phyloP scores from a whole-genome alignment of 1,139 yeast genomes.

The Debaryomyces nepalensis region DNA sequence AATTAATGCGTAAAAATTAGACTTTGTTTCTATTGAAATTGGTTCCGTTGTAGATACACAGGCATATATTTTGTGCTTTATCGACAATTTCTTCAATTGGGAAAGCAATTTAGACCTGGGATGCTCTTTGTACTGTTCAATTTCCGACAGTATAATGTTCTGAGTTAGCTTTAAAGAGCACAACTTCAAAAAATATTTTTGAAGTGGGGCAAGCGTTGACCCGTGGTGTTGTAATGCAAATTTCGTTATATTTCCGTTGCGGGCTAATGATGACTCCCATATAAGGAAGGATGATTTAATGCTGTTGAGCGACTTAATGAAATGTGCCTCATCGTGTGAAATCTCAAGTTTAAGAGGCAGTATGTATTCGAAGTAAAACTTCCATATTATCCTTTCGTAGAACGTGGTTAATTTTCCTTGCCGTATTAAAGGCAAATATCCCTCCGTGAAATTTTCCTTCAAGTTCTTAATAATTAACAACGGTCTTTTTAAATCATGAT shows the following conservation, averaged over 20 bases:
- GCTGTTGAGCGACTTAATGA: slow-evolving; percentile 28
- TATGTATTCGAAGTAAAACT: slow-evolving; percentile 43
- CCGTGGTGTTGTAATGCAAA: slow-evolving; percentile 22
- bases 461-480: slow-evolving; percentile 36
- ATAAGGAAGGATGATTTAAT: slow-evolving; percentile 40
- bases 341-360: slow-evolving; percentile 18
- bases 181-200: slow-evolving; percentile 30
- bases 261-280: slow-evolving; percentile 42
- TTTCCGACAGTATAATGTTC: slow-evolving; percentile 18
- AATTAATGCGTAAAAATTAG: slow-evolving; percentile 24
- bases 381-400: slow-evolving; percentile 50
- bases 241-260: slow-evolving; percentile 21
- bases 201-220: slow-evolving; percentile 28
- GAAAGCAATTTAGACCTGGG: slow-evolving; percentile 26
- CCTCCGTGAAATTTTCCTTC: slow-evolving; percentile 29
- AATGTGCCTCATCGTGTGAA: slow-evolving; percentile 29
- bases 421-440: slow-evolving; percentile 35
- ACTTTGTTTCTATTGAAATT: slow-evolving; percentile 10
- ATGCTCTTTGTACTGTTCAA: slow-evolving; percentile 10
- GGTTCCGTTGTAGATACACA: slow-evolving; percentile 20
- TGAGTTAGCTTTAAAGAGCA: slow-evolving; percentile 25
- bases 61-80: slow-evolving; percentile 33
- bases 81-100: slow-evolving; percentile 35
- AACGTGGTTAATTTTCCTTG: slow-evolving; percentile 34
- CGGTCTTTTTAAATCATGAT: slow-evolving; percentile 38